These are phyloP conservation scores for Auriscalpium vulgare DNA, from an alignment of 768 basidiomycete genomes.

Conservation along the genomic window DNA sequence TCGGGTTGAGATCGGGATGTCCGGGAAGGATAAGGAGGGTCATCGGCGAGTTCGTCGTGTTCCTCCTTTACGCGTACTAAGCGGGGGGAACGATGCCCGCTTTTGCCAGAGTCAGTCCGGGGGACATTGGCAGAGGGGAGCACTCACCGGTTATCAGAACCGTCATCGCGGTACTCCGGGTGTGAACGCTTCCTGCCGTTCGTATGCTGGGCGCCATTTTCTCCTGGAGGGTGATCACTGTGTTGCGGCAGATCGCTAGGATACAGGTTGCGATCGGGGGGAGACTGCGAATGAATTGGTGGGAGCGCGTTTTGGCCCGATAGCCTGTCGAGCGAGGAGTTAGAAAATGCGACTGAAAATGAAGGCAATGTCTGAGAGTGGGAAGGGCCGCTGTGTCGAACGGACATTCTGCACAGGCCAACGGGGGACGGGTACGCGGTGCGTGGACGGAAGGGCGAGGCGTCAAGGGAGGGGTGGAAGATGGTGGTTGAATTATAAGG, in stretches of 20 bases:
- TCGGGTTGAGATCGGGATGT: slow-evolving; percentile 8
- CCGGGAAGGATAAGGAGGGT: slow-evolving; percentile 25
- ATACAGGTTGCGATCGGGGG: slow-evolving; percentile 18
- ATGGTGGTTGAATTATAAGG: slow-evolving; percentile 2
- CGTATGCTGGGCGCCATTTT: slow-evolving; percentile 10
- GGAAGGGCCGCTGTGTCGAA: slow-evolving; percentile 36
- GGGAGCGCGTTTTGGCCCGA: slow-evolving; percentile 49
- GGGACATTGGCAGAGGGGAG: slow-evolving; percentile 10
- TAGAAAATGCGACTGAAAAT: slow-evolving; percentile 70
- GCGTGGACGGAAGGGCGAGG: background rate
- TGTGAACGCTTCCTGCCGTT: slow-evolving; percentile 22
- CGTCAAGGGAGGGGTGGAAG: background rate
- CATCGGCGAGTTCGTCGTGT: slow-evolving; percentile 40
- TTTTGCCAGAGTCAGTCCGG: slow-evolving; percentile 6
- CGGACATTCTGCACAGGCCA: slow-evolving; percentile 9
- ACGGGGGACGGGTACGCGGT: background rate
- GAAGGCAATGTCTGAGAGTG: slow-evolving; percentile 62
- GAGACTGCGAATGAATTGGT: slow-evolving; percentile 48
- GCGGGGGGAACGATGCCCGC: slow-evolving; percentile 30
- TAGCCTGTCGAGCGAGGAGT: slow-evolving; percentile 43
- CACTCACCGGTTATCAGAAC: slow-evolving; percentile 8
- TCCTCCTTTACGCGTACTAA: slow-evolving; percentile 56
- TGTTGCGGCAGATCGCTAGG: slow-evolving; percentile 15
- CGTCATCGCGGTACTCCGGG: slow-evolving; percentile 9
- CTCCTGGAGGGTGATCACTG: slow-evolving; percentile 5